Evolutionary conservation across 179 eudicot genomes (phyloP), one percentile per base, ranked within the genome.

Genomic region (Beta macrorhiza): DNA sequence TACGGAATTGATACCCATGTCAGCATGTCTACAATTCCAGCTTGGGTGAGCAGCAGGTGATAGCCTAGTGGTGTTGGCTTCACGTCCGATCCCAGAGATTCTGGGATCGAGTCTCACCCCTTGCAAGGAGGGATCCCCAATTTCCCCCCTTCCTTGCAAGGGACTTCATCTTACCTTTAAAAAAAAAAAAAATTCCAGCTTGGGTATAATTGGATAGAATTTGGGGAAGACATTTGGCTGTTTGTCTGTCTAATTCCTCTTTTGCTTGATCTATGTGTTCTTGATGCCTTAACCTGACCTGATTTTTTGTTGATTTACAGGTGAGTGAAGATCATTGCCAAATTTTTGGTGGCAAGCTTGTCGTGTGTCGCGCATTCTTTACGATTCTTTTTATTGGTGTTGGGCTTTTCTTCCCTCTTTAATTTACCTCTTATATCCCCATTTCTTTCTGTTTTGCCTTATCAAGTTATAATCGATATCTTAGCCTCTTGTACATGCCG

Each of bases 341-440:
- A 75, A 37, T 75, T 69, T 68, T 73, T 67, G 62, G 67, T 69
- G 67, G 82, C 79, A 44, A 82, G 84, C 77, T 22, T 78, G 74
- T 81, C 17, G 62, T 55, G 80, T 72, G 84, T 75, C 45, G 76
- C 72, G 57, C 74, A 81, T 84, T 85, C 80, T 85, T 82, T 85
- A 69, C 52, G 42, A 85, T 85, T 85, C 87, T 82, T 82, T 83
- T 76, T 47, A 73, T 83, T 68, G 74, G 57, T 78, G 80, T 65
- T 74, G 57, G 77, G 82, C 57, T 29, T 73, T 84, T 67, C 62
- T 29, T 47, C 14, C 73, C 45, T 62, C 72, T 57, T 61, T 51
- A 15, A 14, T 56, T 56, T 25, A 70, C 78, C 22, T 72, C 51
- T 62, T 74, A 72, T 82, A 44, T 13, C 53, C 52, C 59, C 42